phyloP scores from a whole-genome alignment of 75 land plant species.

The Picea glauca region DNA sequence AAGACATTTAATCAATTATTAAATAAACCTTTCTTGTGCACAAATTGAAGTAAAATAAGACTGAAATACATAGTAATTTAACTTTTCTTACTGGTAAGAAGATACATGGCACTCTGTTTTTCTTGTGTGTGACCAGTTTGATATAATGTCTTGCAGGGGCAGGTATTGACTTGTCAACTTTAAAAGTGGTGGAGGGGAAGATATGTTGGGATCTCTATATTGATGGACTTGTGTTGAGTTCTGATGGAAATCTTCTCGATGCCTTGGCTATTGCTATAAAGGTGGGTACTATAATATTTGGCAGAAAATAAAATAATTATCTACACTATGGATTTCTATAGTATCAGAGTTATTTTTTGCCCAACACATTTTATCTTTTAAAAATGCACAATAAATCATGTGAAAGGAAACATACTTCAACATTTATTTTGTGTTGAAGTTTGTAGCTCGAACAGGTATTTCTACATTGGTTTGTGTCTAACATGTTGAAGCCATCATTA shows the following conservation, averaged over 20 bases:
- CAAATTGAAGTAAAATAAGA: neutral
- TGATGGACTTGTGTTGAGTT: constrained; percentile 88
- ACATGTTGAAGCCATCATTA: no score
- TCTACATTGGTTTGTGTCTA: no score
- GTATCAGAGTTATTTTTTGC: no score
- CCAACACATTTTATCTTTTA: no score
- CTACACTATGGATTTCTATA: neutral
- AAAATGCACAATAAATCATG: no score
- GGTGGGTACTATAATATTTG: constrained; percentile 31
- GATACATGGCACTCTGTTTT: neutral
- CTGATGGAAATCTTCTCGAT: constrained; percentile 94
- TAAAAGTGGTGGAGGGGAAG: constrained; percentile 71
- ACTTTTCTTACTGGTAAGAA: neutral
- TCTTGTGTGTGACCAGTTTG: neutral
- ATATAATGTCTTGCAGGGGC: constrained; percentile 60
- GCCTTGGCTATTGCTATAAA: constrained; percentile 85
- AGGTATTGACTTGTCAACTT: constrained; percentile 77
- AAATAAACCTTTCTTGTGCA: neutral
- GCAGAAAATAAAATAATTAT: neutral
- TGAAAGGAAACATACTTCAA: no score
- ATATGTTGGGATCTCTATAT: constrained; percentile 95
- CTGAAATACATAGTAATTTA: neutral
- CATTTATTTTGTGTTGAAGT: no score
- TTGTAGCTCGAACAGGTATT: no score
- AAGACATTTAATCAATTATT: neutral